phyloP scores from a whole-genome alignment of 2,329 filamentous ascomycete species.

The Apiospora hydei region DNA sequence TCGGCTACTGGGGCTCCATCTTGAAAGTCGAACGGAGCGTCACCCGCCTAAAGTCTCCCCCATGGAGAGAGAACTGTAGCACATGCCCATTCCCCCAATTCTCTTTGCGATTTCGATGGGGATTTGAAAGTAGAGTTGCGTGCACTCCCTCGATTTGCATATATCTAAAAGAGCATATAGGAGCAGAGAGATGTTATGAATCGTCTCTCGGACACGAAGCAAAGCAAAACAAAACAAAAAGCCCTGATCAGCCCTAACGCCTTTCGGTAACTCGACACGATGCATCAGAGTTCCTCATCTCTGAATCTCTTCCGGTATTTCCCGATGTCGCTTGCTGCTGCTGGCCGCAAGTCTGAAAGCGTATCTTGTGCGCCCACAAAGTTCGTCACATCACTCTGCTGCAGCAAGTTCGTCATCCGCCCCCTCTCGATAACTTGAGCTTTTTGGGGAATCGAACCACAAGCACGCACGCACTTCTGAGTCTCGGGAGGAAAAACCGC shows the following conservation, averaged over 20 bases:
- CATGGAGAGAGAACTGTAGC: neutral
- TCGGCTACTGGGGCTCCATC: slow-evolving; percentile 17
- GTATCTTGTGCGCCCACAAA: slow-evolving; percentile 10
- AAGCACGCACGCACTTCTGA: neutral
- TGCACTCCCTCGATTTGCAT: slow-evolving; percentile 1
- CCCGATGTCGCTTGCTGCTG: slow-evolving; percentile 15
- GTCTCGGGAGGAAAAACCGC: neutral
- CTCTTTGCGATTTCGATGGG: neutral
- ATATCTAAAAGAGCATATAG: slow-evolving; percentile 3
- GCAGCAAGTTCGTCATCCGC: slow-evolving; percentile 3
- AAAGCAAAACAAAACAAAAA: neutral
- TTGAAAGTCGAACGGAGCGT: slow-evolving; percentile 5
- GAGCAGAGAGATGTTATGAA: neutral
- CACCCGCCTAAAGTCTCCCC: slow-evolving; percentile 6
- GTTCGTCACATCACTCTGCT: slow-evolving; percentile 14
- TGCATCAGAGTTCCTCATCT: slow-evolving; percentile 4
- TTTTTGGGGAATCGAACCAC: neutral
- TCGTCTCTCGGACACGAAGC: neutral
- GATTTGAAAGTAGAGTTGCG: neutral
- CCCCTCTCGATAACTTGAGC: neutral
- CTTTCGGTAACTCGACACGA: slow-evolving; percentile 6
- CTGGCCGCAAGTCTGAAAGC: slow-evolving; percentile 11
- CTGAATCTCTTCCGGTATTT: neutral
- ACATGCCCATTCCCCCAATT: neutral
- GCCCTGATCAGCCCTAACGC: slow-evolving; percentile 7